These are phyloP conservation scores for Geotrichum europaeum DNA, from an alignment of 1,139 yeast species.

Conservation along the genomic window DNA sequence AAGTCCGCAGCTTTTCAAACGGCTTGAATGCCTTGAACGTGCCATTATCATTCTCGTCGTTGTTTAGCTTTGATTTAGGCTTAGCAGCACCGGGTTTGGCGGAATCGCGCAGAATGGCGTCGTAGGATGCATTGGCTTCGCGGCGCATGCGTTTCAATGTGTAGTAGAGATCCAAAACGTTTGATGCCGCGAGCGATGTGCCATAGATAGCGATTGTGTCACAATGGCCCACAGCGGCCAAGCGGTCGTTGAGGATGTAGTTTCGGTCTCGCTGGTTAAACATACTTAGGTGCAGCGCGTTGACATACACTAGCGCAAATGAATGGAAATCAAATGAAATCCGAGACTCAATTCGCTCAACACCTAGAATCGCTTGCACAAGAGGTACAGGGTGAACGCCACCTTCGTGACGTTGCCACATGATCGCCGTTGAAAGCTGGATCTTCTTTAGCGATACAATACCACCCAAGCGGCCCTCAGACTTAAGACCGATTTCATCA, in stretches of 20 bases:
- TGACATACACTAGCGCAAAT: constrained; percentile 57
- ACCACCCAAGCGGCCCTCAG: constrained; percentile 81
- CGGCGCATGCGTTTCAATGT: constrained; percentile 66
- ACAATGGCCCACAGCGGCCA: constrained; percentile 53
- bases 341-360: constrained; percentile 52
- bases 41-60: neutral
- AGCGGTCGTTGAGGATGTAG: constrained; percentile 48
- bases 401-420: constrained; percentile 45
- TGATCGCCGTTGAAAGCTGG: constrained; percentile 57
- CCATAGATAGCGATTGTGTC: constrained; percentile 55
- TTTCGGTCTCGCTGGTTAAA: constrained; percentile 60
- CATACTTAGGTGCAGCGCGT: constrained; percentile 49
- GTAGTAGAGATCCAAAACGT: constrained; percentile 68
- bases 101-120: constrained; percentile 62
- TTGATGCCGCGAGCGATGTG: constrained; percentile 82
- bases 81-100: constrained; percentile 17
- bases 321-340: constrained; percentile 79
- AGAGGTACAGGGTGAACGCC: constrained; percentile 47
- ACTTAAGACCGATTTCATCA: constrained; percentile 46
- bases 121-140: constrained; percentile 66
- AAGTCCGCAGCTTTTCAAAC: constrained; percentile 42
- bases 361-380: constrained; percentile 55
- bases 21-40: constrained; percentile 1
- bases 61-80: constrained; percentile 7
- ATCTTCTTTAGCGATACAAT: constrained; percentile 45